Evolutionary conservation across 345 rosid species (phyloP), one percentile per base, ranked within the genome.

Genomic region (Pugionium dolabratum): DNA sequence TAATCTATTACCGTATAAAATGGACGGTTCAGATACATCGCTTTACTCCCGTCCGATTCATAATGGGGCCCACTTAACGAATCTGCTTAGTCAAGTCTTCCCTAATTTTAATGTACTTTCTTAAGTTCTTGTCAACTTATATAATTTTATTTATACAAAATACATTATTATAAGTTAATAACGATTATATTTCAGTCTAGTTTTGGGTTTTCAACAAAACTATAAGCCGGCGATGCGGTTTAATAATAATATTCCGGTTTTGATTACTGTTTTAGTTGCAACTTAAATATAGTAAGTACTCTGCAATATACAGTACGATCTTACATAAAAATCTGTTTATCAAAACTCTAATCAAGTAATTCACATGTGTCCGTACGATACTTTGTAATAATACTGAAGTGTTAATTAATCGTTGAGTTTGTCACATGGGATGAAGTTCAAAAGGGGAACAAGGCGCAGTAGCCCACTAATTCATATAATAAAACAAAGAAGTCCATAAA

Each of bases 361-460:
- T 18, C 62, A 63, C 64, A 33, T 71, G 59, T 56, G 7, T 33
- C 45, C 59, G 41, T 48, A 41, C 47, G 28, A 28, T 49, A 40
- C 11, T 9, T 40, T 40, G 53, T 47, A 48, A 67, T 46, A 57
- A 67, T 53, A 7, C 4, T 10, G 4, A 3, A 7, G 9, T 65
- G 45, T 66, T 18, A 18, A 46, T 41, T 53, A 45, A 53, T 73
- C 47, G 53, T 67, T 33, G 73, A 73, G 77, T 67, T 32, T 54
- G 59, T 47, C 77, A 73, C 77, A 61, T 73, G 77, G 68, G 47
- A 35, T 59, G 62, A 18, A 35, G 56, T 58, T 50, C 34, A 1
- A 27, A 59, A 36, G 8, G 72, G 71, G 62, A 52, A 73, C 76
- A 72, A 52, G 67, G 67, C 72, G 72, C 67, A 73, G 61, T 56